Percentiles rank a stretch among this genome's conserved stretches.
Evolutionary conservation across 345 rosid genomes (phyloP).

Genomic region (Linum trigynum): DNA sequence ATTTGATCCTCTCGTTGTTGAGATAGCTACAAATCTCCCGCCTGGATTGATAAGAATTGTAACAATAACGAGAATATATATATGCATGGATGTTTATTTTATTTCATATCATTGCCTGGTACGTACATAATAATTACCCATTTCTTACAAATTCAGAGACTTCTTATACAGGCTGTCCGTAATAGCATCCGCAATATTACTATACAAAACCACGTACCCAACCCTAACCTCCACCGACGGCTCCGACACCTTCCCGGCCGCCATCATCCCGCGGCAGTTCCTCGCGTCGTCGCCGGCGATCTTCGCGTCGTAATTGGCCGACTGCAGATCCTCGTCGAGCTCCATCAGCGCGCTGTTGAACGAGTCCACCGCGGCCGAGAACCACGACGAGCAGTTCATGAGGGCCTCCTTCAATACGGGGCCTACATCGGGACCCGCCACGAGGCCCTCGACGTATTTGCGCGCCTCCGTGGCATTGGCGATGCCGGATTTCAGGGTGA

Average conservation of each 20-base stretch:
- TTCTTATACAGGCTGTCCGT: neutral
- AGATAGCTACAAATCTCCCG: too few relatives aligned
- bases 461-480: neutral
- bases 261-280: neutral
- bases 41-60: too few relatives aligned
- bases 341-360: constrained; percentile 9
- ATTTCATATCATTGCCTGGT: too few relatives aligned
- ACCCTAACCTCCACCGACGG: neutral
- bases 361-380: constrained; percentile 2
- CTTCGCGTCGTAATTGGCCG: constrained; percentile 14
- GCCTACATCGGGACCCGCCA: neutral
- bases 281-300: constrained; percentile 15
- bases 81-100: too few relatives aligned
- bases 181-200: neutral
- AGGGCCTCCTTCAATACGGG: neutral
- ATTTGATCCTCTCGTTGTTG: too few relatives aligned
- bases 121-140: too few relatives aligned
- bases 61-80: too few relatives aligned
- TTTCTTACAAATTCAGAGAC: too few relatives aligned
- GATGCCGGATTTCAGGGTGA: neutral
- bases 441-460: neutral
- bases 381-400: neutral
- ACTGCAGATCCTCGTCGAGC: constrained; percentile 9
- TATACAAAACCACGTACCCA: neutral
- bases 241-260: neutral